Conservation (phyloP, 1,284 basidiomycete species). For the Marasmius tenuissimus region DNA sequence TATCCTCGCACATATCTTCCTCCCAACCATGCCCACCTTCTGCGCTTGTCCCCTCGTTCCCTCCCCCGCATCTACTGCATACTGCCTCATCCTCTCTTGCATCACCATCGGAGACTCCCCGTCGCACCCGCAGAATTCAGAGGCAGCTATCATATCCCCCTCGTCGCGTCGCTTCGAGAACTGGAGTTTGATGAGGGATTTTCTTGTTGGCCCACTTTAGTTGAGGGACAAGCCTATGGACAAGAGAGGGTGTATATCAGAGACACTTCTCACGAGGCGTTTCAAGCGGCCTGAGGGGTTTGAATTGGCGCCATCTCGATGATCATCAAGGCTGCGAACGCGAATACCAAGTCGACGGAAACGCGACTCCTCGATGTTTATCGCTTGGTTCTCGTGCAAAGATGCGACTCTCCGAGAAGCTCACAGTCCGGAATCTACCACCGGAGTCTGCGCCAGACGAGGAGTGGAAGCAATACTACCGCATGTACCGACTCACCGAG, state of each 20-base stretch:
- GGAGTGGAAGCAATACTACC: constrained; percentile 31
- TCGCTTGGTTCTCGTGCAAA: neutral
- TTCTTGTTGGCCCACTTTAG: constrained; percentile 41
- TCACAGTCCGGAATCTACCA: constrained; percentile 26
- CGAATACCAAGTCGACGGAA: neutral
- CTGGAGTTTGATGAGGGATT: constrained; percentile 41
- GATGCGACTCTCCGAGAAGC: constrained; percentile 26
- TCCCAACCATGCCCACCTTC: constrained; percentile 12
- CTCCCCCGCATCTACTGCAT: constrained; percentile 32
- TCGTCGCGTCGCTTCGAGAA: constrained; percentile 35
- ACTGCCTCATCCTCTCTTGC: constrained; percentile 34
- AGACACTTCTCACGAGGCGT: constrained; percentile 38
- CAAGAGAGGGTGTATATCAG: constrained; percentile 35
- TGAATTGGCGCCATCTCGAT: constrained; percentile 34
- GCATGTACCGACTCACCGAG: constrained; percentile 27
- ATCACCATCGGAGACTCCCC: constrained; percentile 43
- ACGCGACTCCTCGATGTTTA: constrained; percentile 19
- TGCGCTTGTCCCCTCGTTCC: constrained; percentile 22
- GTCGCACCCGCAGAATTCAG: constrained; percentile 42
- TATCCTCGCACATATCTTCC: too few species aligned
- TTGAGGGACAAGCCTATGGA: constrained; percentile 33
- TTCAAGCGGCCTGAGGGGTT: constrained; percentile 38
- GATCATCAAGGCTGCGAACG: constrained; percentile 27
- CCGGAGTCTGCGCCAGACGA: constrained; percentile 12
- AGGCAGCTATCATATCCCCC: constrained; percentile 32